Percentiles rank a stretch among this genome's conserved stretches.
Conservation (phyloP, 164 flowering plant genomes). For the Cinnamomum chago region DNA sequence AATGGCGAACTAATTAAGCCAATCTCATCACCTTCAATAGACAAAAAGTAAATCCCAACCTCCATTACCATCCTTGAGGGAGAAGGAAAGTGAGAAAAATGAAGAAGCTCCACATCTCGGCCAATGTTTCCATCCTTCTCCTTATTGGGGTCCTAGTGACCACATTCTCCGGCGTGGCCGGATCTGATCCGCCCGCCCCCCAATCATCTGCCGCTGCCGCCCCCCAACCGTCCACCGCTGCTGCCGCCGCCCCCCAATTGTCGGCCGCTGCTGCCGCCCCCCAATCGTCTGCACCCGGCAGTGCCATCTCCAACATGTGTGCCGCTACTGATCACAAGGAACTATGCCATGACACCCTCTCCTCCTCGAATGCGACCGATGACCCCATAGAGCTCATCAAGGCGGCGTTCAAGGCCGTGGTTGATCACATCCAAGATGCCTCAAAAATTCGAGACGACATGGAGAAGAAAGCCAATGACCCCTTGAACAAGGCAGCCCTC, state of each 20-base stretch:
- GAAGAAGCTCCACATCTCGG: conserved; percentile 15
- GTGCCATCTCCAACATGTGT: conserved; percentile 37
- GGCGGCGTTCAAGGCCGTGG: conserved; percentile 29
- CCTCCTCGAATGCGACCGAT: conserved; percentile 19
- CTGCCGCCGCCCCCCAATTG: background rate
- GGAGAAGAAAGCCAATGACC: conserved; percentile 11
- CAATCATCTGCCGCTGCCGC: too few relatives aligned
- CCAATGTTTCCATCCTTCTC: conserved; percentile 27
- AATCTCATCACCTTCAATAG: background rate
- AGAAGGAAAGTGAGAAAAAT: background rate
- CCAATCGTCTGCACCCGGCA: conserved; percentile 7
- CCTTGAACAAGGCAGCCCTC: conserved; percentile 25
- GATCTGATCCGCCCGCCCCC: too few relatives aligned
- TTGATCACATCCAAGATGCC: conserved; percentile 25
- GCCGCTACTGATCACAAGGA: conserved; percentile 40
- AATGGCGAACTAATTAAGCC: background rate
- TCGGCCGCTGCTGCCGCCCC: background rate
- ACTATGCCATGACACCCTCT: conserved; percentile 30
- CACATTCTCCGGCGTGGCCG: conserved; percentile 10
- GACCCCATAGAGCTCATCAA: conserved; percentile 36
- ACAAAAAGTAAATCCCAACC: too few relatives aligned
- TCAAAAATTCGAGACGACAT: conserved; percentile 5
- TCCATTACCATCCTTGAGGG: background rate
- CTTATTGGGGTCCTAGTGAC: conserved; percentile 39
- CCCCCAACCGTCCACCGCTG: background rate